A percentile compares a stretch with the other conserved stretches of the same genome.
Conservation (phyloP, 2,329 filamentous ascomycete species). For the Ophiostoma sp. region DNA sequence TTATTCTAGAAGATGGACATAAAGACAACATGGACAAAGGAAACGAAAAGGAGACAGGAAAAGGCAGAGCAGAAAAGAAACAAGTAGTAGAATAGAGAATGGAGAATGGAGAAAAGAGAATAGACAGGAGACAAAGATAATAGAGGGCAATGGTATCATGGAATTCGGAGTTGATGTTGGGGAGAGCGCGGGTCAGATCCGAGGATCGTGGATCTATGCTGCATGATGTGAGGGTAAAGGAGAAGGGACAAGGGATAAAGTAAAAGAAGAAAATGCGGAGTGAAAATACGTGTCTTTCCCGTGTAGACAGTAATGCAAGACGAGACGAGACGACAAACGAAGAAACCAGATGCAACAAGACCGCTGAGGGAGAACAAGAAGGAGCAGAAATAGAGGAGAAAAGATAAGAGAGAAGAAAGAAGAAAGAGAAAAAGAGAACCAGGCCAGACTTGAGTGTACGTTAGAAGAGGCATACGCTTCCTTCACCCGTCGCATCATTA, state of each 20-base stretch:
- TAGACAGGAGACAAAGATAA: neutral
- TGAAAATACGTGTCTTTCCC: slow-evolving; percentile 1
- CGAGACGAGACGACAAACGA: neutral
- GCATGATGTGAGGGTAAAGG: slow-evolving; percentile 1
- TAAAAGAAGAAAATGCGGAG: neutral
- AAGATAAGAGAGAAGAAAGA: slow-evolving; percentile 13
- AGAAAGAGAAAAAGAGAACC: slow-evolving; percentile 23
- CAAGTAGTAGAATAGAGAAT: neutral
- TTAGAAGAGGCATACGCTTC: too few relatives aligned
- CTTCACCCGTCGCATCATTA: neutral
- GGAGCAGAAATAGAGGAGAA: neutral
- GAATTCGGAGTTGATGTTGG: neutral
- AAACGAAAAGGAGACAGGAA: slow-evolving; percentile 7
- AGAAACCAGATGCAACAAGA: slow-evolving; percentile 1
- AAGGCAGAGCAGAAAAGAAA: neutral
- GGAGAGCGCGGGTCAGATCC: neutral
- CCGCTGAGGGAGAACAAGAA: neutral
- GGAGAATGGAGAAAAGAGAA: slow-evolving; percentile 8
- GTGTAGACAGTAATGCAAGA: slow-evolving; percentile 5
- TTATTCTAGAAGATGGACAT: neutral
- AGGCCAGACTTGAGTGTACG: neutral
- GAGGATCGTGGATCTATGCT: slow-evolving; percentile 13
- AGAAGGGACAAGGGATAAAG: neutral
- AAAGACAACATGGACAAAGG: slow-evolving; percentile 8
- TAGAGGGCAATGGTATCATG: slow-evolving; percentile 28